Base-by-base conservation (phyloP, 805 yeast genomes). In the Schwanniomyces pseudopolymorphus region DNA sequence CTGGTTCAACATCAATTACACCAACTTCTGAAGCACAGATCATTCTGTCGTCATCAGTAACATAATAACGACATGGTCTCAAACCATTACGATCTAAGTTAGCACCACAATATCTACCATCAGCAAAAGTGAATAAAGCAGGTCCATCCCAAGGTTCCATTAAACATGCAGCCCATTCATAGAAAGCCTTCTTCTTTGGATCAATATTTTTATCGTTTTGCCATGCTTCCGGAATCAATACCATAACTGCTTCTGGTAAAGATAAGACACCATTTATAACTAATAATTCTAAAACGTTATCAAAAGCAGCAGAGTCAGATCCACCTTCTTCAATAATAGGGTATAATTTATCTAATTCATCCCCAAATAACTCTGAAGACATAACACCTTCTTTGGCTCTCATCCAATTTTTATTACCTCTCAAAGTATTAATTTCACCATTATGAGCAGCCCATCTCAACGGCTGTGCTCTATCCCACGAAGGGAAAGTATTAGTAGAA, bases 141-240 rank as follows among this genome's bases (percentile, higher is more conserved):
- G 99, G 99, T 54, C 99, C 99, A 72, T 92, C 99, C 99, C 99
- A 92, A 7, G 98, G 98, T 74, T 92, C 99, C 97, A 94, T 94
- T 54, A 92, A 73, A 72, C 97, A 90, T 10, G 98, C 96, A 40
- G 97, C 98, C 98, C 98, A 92, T 68, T 94, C 97, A 72, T 92
- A 92, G 70, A 95, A 92, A 0, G 98, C 97, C 59, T 80, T 83
- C 73, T 91, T 87, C 67, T 87, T 85, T 46, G 96, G 89, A 66
- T 92, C 97, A 87, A 92, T 90, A 53, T 79, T 68, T 45, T 69
- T 67, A 69, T 91, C 94, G 64, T 87, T 87, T 69, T 92, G 97
- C 94, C 97, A 90, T 4, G 98, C 97, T 70, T 92, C 99, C 28
- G 99, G 99, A 49, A 94, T 92, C 77, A 94, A 77, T 67, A 92